A percentile compares a stretch with the other conserved stretches of the same genome.
phyloP scores from a whole-genome alignment of 345 rosid species.

The Melaleuca quinquenervia region DNA sequence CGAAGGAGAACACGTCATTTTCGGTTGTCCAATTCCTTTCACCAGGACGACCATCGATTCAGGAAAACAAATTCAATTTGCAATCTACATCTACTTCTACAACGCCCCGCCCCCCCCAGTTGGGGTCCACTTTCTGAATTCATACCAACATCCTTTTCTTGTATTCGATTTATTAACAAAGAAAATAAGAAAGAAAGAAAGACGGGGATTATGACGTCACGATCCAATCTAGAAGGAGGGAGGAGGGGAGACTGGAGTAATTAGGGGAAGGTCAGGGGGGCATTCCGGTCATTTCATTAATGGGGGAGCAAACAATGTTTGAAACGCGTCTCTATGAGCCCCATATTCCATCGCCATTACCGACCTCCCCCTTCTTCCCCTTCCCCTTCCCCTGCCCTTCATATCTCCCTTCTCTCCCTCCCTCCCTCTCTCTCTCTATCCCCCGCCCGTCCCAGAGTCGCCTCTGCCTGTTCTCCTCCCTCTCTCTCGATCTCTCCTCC shows the following conservation, averaged over 20 bases:
- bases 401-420: not conserved
- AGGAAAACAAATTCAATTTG: not conserved
- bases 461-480: not conserved
- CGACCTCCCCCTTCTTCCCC: conserved; percentile 37
- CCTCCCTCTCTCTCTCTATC: not conserved
- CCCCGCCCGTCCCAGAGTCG: conserved; percentile 15
- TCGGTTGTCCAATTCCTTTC: not conserved
- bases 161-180: not conserved
- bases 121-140: not conserved
- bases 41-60: not conserved
- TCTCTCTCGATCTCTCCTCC: not conserved
- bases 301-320: conserved; percentile 19
- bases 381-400: not conserved
- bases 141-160: no score
- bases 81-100: no score
- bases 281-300: not conserved
- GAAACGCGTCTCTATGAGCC: conserved; percentile 89
- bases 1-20: not conserved
- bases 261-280: not conserved
- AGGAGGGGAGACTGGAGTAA: not conserved
- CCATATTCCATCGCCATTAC: conserved; percentile 64
- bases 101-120: no score
- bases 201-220: no score
- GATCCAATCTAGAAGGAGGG: not conserved
- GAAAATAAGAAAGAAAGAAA: not conserved